Conservation (phyloP, 441 rosid species). For the Gossypium trilobum region DNA sequence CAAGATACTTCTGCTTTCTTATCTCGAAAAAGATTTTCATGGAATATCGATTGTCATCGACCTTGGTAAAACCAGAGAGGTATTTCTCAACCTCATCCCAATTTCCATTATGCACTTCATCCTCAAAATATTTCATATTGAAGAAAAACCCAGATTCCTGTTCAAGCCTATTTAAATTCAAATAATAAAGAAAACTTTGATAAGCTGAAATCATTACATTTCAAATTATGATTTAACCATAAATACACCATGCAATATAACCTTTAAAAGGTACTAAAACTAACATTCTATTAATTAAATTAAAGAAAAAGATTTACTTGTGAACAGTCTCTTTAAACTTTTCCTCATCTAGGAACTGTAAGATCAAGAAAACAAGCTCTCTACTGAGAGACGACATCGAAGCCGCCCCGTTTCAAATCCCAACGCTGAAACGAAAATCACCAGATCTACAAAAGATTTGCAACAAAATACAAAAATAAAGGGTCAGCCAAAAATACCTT, state of each 20-base stretch:
- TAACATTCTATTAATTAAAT: background rate
- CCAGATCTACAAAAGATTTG: slow-evolving; percentile 55
- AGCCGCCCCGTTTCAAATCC: slow-evolving; percentile 29
- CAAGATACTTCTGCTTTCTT: slow-evolving; percentile 95
- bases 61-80: slow-evolving; percentile 93
- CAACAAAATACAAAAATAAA: slow-evolving; percentile 12
- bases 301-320: slow-evolving; percentile 33
- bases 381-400: slow-evolving; percentile 94
- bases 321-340: slow-evolving; percentile 97
- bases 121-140: slow-evolving; percentile 94
- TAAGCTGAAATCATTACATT: slow-evolving; percentile 15
- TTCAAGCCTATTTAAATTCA: slow-evolving; percentile 58
- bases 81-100: slow-evolving; percentile 98
- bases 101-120: slow-evolving; percentile 79
- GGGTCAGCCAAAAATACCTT: slow-evolving; percentile 23
- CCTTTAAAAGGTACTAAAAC: background rate
- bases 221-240: background rate
- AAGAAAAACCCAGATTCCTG: slow-evolving; percentile 98
- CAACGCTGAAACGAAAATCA: slow-evolving; percentile 22
- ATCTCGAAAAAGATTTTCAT: slow-evolving; percentile 98
- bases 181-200: slow-evolving; percentile 27
- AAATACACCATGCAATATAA: background rate
- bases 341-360: slow-evolving; percentile 96
- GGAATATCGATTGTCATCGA: slow-evolving; percentile 89
- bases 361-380: slow-evolving; percentile 93